phyloP scores from a whole-genome alignment of 2,329 filamentous ascomycete genomes.

The Xylaria sp. region DNA sequence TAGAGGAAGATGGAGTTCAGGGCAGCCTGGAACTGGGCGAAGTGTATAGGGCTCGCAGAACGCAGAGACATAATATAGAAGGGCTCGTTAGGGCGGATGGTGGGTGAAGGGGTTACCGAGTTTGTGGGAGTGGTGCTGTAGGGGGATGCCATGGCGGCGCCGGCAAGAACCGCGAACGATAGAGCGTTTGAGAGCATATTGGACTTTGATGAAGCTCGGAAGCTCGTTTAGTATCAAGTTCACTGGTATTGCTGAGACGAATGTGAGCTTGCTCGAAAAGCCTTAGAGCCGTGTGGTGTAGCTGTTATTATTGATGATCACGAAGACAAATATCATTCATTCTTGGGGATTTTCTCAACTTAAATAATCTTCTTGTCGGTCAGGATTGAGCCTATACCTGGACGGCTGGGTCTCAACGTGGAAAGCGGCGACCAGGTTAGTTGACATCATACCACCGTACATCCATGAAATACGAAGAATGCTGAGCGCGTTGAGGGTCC shows the following conservation, averaged over 20 bases:
- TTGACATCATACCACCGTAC: slow-evolving; percentile 1
- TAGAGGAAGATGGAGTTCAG: slow-evolving; percentile 51
- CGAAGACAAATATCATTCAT: background rate
- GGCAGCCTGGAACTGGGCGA: slow-evolving; percentile 51
- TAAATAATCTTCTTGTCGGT: slow-evolving; percentile 1
- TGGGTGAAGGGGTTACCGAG: slow-evolving; percentile 29
- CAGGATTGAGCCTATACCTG: background rate
- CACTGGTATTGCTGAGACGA: background rate
- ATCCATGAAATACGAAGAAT: slow-evolving; percentile 7
- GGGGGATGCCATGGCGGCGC: slow-evolving; percentile 37
- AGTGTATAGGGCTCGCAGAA: slow-evolving; percentile 57
- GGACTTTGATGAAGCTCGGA: background rate
- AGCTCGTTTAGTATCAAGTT: background rate
- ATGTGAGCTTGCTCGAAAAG: background rate
- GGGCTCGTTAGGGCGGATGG: slow-evolving; percentile 38
- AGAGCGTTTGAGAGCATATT: slow-evolving; percentile 56
- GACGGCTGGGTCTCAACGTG: background rate
- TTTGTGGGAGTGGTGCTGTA: slow-evolving; percentile 27
- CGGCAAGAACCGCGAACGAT: slow-evolving; percentile 50
- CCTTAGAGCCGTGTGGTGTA: background rate
- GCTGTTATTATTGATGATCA: background rate
- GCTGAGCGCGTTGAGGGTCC: slow-evolving; percentile 5
- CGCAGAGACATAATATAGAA: slow-evolving; percentile 59
- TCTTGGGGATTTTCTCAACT: background rate
- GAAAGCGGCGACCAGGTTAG: background rate